Evolutionary conservation across 306 rosid genomes (phyloP).

Genomic region (Morella rubra): DNA sequence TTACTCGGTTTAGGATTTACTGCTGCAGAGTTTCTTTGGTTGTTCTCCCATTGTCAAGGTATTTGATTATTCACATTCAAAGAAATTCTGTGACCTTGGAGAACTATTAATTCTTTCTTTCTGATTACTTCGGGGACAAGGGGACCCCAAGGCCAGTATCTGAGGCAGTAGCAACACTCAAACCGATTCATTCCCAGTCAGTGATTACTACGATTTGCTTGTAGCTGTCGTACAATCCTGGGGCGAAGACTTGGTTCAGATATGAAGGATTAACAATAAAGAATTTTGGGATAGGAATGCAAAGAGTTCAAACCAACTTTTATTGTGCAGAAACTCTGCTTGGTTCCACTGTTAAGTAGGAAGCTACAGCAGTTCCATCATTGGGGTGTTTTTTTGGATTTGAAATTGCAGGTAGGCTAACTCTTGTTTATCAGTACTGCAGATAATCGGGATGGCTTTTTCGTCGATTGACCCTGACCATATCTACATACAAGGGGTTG

Average conservation of each 20-base stretch:
- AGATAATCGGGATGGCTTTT: slow-evolving; percentile 87
- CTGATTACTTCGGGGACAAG: background rate
- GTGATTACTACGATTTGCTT: background rate
- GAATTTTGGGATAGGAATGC: background rate
- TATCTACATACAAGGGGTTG: slow-evolving; percentile 87
- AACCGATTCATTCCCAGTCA: background rate
- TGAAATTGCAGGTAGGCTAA: slow-evolving; percentile 15
- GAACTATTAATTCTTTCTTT: background rate
- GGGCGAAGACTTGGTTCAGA: background rate
- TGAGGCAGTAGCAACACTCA: background rate
- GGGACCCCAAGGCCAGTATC: background rate
- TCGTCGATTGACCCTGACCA: slow-evolving; percentile 65
- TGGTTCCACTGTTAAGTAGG: background rate
- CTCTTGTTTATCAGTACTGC: slow-evolving; percentile 31
- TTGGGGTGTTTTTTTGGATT: slow-evolving; percentile 5
- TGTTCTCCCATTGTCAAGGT: background rate
- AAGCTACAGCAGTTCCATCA: slow-evolving; percentile 3
- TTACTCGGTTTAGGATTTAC: background rate
- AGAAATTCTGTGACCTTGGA: background rate
- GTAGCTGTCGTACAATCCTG: background rate
- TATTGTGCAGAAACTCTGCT: slow-evolving; percentile 12
- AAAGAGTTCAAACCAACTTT: background rate
- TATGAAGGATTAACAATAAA: background rate
- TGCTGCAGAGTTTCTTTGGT: background rate
- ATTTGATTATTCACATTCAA: background rate